These are phyloP conservation scores for Blastobotrys buckinghamii DNA, from an alignment of 1,139 yeast species.

Conservation along the genomic window DNA sequence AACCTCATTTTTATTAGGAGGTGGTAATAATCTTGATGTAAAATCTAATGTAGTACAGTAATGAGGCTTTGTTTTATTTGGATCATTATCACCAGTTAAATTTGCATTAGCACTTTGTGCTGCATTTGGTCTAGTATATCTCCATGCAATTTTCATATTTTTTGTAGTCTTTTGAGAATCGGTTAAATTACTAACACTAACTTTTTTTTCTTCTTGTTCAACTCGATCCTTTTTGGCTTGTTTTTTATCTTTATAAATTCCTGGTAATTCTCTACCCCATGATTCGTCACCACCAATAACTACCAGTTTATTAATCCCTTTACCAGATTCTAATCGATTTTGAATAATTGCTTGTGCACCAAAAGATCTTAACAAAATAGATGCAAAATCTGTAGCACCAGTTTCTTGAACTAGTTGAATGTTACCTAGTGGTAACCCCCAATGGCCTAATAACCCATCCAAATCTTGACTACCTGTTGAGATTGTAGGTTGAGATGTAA, in stretches of 20 bases:
- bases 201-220: constrained; percentile 51
- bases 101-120: background rate
- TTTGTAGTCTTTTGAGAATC: constrained; percentile 33
- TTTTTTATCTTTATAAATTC: constrained; percentile 64
- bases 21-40: constrained; percentile 61
- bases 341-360: constrained; percentile 79
- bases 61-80: constrained; percentile 17
- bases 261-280: constrained; percentile 78
- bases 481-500: constrained; percentile 67
- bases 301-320: constrained; percentile 38
- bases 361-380: constrained; percentile 65
- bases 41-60: constrained; percentile 43
- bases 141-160: constrained; percentile 48
- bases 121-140: constrained; percentile 40
- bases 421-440: constrained; percentile 77
- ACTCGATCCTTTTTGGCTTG: constrained; percentile 63
- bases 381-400: constrained; percentile 84
- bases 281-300: constrained; percentile 55
- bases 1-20: constrained; percentile 46
- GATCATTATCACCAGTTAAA: constrained; percentile 1
- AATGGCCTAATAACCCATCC: constrained; percentile 71
- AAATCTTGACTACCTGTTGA: constrained; percentile 75
- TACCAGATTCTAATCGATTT: constrained; percentile 40
- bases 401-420: constrained; percentile 71
- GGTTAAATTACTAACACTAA: constrained; percentile 63